phyloP scores from a whole-genome alignment of 768 basidiomycete genomes.

The Mycena galericulata region DNA sequence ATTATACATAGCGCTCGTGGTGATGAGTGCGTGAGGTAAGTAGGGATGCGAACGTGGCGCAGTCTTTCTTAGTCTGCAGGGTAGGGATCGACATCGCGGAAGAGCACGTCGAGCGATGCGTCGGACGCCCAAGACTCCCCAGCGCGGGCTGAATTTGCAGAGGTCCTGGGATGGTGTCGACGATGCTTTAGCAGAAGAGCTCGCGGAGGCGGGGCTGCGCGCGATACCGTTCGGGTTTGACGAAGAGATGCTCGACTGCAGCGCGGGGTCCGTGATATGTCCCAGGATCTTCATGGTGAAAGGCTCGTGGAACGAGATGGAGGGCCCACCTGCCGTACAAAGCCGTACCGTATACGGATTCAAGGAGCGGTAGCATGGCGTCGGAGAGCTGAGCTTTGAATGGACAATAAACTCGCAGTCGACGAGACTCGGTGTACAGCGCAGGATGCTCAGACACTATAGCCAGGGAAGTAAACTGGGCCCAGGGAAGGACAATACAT shows the following conservation, averaged over 20 bases:
- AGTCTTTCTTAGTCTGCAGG: background rate
- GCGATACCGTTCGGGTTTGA: too few species aligned
- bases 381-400: background rate
- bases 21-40: too few species aligned
- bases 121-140: background rate
- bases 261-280: background rate
- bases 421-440: background rate
- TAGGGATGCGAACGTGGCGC: background rate
- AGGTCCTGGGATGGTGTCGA: background rate
- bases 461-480: conserved; percentile 2
- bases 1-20: too few species aligned
- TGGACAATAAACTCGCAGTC: background rate
- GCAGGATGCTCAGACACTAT: background rate
- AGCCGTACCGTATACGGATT: background rate
- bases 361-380: background rate
- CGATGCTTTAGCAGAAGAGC: background rate
- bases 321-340: too few species aligned
- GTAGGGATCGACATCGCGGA: background rate
- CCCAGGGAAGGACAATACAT: background rate
- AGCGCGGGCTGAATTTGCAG: conserved; percentile 3
- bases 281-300: background rate
- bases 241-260: background rate
- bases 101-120: background rate
- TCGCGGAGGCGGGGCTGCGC: conserved; percentile 8
- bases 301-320: background rate